Evolutionary conservation across 2,329 filamentous ascomycete species (phyloP).

Genomic region (Phialophora macrospora): DNA sequence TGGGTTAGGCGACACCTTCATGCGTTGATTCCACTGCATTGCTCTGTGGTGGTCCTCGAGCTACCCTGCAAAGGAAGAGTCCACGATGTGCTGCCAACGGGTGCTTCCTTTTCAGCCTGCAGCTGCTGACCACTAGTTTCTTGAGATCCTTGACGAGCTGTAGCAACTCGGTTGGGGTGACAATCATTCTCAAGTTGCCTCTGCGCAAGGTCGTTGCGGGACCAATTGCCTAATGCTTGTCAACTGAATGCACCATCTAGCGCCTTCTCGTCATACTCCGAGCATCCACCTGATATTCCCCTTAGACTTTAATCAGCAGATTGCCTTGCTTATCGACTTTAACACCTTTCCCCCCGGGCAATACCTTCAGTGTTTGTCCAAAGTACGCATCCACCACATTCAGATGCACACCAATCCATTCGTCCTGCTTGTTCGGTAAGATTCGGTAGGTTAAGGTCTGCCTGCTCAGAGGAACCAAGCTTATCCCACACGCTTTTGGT

Average conservation of each 20-base stretch:
- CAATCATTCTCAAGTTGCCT: not conserved
- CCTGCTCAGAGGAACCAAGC: constrained; percentile 80
- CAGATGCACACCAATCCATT: constrained; percentile 73
- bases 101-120: not conserved
- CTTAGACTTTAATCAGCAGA: constrained; percentile 33
- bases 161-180: not conserved
- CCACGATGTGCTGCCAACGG: not conserved
- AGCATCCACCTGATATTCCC: not conserved
- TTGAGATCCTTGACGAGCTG: not conserved
- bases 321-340: constrained; percentile 57
- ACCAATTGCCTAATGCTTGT: not conserved
- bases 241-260: not conserved
- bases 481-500: constrained; percentile 76
- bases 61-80: not conserved
- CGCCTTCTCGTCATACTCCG: not conserved
- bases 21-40: not conserved
- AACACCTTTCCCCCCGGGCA: constrained; percentile 72
- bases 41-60: not conserved
- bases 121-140: not conserved
- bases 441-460: constrained; percentile 75
- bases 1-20: not conserved
- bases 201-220: not conserved
- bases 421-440: constrained; percentile 61
- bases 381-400: constrained; percentile 89
- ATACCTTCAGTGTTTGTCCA: constrained; percentile 82